Conservation (phyloP, 202 grass and related monocot species). For the Musa balbisiana region DNA sequence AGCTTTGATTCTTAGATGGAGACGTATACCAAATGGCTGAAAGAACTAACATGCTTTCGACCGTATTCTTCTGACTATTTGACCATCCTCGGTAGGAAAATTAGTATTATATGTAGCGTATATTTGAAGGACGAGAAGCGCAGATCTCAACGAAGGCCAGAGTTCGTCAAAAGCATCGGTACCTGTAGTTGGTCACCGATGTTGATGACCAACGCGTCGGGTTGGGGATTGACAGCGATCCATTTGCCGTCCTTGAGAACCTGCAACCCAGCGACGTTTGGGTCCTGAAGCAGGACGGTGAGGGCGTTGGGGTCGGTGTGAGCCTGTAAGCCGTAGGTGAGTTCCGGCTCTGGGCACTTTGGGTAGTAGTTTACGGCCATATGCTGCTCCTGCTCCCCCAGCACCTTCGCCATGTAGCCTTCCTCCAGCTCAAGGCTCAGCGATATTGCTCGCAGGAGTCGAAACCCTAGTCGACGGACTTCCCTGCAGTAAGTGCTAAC, state of each 20-base stretch:
- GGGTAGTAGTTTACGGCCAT: slow-evolving; percentile 8
- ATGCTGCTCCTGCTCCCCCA: not conserved
- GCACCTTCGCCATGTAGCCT: not conserved
- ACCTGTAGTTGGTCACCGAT: slow-evolving; percentile 1
- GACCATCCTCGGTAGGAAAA: too few relatives aligned
- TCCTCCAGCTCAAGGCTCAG: slow-evolving; percentile 2
- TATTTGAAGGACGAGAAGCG: too few relatives aligned
- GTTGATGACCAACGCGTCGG: slow-evolving; percentile 6
- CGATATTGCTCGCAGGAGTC: not conserved
- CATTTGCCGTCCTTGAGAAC: slow-evolving; percentile 3
- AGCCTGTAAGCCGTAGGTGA: not conserved
- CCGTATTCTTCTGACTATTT: too few relatives aligned
- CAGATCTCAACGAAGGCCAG: too few relatives aligned
- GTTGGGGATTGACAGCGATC: not conserved
- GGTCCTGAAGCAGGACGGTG: slow-evolving; percentile 6
- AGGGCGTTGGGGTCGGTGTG: slow-evolving; percentile 8
- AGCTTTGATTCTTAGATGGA: too few relatives aligned
- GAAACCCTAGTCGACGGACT: not conserved
- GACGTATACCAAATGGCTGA: too few relatives aligned
- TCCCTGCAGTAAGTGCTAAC: not conserved
- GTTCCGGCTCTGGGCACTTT: not conserved
- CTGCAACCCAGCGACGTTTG: not conserved
- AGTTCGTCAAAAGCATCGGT: too few relatives aligned
- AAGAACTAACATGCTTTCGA: too few relatives aligned
- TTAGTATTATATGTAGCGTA: too few relatives aligned